phyloP scores from a whole-genome alignment of 176 grass and related monocot genomes.

The Hsuehochloa calcarea region DNA sequence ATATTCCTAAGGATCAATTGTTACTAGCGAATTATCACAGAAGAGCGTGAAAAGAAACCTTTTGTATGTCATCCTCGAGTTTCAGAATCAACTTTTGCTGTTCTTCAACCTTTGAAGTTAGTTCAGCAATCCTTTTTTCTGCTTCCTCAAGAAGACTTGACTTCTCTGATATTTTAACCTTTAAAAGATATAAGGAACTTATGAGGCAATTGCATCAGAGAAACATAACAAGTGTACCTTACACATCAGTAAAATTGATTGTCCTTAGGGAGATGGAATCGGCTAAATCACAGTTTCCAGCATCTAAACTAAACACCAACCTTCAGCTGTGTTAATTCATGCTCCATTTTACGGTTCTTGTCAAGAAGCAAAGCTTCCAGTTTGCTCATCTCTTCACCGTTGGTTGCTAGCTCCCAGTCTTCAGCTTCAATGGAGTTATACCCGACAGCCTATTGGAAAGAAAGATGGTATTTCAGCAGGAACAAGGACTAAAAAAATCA shows the following conservation, averaged over 20 bases:
- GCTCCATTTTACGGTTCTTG: slow-evolving; percentile 99
- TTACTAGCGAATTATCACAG: slow-evolving; percentile 27
- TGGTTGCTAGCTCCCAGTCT: slow-evolving; percentile 98
- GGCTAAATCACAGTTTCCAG: slow-evolving; percentile 15
- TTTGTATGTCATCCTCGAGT: slow-evolving; percentile 96
- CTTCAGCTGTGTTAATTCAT: slow-evolving; percentile 98
- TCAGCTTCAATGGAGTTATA: slow-evolving; percentile 99
- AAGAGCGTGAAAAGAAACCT: slow-evolving; percentile 58
- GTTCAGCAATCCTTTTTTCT: slow-evolving; percentile 65
- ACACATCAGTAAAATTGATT: neutral
- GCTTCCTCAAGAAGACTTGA: slow-evolving; percentile 70
- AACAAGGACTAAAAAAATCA: slow-evolving; percentile 25
- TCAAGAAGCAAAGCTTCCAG: slow-evolving; percentile 95
- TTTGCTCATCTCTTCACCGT: slow-evolving; percentile 99
- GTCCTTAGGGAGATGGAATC: neutral
- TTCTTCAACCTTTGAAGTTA: slow-evolving; percentile 82
- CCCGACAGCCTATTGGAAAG: slow-evolving; percentile 72
- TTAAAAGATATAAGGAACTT: slow-evolving; percentile 30
- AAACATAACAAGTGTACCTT: slow-evolving; percentile 3
- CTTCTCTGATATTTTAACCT: slow-evolving; percentile 99
- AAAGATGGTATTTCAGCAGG: slow-evolving; percentile 17
- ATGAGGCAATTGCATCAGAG: slow-evolving; percentile 30
- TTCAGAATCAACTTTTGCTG: slow-evolving; percentile 94
- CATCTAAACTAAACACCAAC: slow-evolving; percentile 42
- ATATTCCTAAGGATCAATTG: slow-evolving; percentile 4